Conservation (phyloP, 305 asterid species). For the Petunia hybrid region DNA sequence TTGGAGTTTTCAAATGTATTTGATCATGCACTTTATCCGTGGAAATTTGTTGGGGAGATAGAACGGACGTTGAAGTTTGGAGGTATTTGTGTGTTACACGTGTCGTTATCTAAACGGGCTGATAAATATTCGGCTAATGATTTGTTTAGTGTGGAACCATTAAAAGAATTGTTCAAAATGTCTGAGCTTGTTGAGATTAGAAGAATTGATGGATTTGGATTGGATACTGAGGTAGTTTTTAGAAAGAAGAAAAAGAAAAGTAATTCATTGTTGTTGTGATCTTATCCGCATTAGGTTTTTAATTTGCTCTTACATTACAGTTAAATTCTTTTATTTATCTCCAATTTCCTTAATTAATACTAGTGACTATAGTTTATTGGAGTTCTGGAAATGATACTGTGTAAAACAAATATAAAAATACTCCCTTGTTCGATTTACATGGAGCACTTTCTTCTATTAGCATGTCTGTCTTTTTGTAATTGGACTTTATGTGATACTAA, state of each 20-base stretch:
- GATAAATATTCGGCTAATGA: constrained; percentile 84
- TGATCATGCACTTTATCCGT: constrained; percentile 79
- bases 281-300: background rate
- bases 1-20: constrained; percentile 80
- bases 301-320: background rate
- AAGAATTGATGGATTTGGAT: constrained; percentile 75
- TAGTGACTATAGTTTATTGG: background rate
- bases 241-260: constrained; percentile 44
- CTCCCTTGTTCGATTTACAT: background rate
- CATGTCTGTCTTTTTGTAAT: too few relatives aligned
- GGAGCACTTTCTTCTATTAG: background rate
- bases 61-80: constrained; percentile 68
- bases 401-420: background rate
- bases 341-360: background rate
- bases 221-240: constrained; percentile 80
- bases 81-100: constrained; percentile 70
- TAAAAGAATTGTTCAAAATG: constrained; percentile 57
- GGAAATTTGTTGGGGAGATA: constrained; percentile 65
- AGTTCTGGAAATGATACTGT: background rate
- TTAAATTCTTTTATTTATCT: constrained; percentile 15
- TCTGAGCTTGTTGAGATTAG: constrained; percentile 61
- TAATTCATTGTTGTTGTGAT: background rate
- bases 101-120: constrained; percentile 61
- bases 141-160: constrained; percentile 66
- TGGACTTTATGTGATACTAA: too few relatives aligned